Conservation (phyloP, 495 filamentous ascomycete genomes). For the Aspergillus bertholletiae region DNA sequence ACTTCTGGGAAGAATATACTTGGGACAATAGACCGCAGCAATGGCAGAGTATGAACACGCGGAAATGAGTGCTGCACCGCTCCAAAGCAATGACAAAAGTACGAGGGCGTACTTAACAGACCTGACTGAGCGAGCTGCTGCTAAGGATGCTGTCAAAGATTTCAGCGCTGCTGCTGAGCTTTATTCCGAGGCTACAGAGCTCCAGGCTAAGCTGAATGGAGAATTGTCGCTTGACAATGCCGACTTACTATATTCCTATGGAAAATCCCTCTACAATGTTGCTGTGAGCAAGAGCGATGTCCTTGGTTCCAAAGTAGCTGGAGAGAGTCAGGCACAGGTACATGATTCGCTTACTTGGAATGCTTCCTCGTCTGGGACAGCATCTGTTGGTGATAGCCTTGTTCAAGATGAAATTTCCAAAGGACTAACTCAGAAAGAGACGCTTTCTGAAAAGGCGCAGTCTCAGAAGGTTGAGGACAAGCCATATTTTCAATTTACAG, state of each 20-base stretch:
- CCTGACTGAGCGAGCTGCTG: slow-evolving; percentile 56
- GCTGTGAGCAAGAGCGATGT: slow-evolving; percentile 94
- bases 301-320: slow-evolving; percentile 74
- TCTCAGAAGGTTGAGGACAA: slow-evolving; percentile 49
- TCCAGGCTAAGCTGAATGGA: slow-evolving; percentile 88
- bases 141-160: slow-evolving; percentile 80
- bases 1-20: not conserved
- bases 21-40: not conserved
- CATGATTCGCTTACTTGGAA: slow-evolving; percentile 23
- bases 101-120: slow-evolving; percentile 31
- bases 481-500: slow-evolving; percentile 84
- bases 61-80: not conserved
- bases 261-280: slow-evolving; percentile 86
- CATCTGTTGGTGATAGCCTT: slow-evolving; percentile 16
- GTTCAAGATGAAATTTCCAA: slow-evolving; percentile 27
- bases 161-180: slow-evolving; percentile 79
- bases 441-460: slow-evolving; percentile 35
- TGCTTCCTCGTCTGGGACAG: slow-evolving; percentile 12
- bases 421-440: slow-evolving; percentile 27
- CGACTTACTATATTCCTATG: slow-evolving; percentile 89
- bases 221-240: slow-evolving; percentile 88
- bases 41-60: slow-evolving; percentile 22
- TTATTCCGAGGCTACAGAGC: slow-evolving; percentile 82
- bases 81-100: slow-evolving; percentile 11
- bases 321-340: slow-evolving; percentile 45